Evolutionary conservation across 768 basidiomycete genomes (phyloP).

Genomic region (Phlebiopsis flavidoalba): DNA sequence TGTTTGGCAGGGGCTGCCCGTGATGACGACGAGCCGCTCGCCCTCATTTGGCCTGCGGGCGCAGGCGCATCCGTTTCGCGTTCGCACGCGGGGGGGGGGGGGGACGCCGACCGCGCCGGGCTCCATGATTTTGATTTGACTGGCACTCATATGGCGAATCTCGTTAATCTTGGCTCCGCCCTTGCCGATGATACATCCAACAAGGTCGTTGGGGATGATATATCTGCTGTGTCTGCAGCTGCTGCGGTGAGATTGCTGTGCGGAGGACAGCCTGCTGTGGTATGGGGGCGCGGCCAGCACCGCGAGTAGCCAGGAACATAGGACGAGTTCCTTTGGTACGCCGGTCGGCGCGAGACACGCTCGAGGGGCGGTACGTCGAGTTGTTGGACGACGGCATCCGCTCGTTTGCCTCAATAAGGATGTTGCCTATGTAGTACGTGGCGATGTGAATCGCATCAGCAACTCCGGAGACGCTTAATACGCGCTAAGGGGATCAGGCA

Average conservation of each 20-base stretch:
- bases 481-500: slow-evolving; percentile 53
- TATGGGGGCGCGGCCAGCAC: slow-evolving; percentile 30
- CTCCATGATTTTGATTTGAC: slow-evolving; percentile 98
- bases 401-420: slow-evolving; percentile 90
- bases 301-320: slow-evolving; percentile 53
- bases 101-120: slow-evolving; percentile 78
- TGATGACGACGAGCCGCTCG: slow-evolving; percentile 93
- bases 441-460: slow-evolving; percentile 99
- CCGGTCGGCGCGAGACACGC: slow-evolving; percentile 45
- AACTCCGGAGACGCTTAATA: slow-evolving; percentile 95
- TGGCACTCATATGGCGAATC: slow-evolving; percentile 91
- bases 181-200: slow-evolving; percentile 97
- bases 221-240: slow-evolving; percentile 94
- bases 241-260: slow-evolving; percentile 62
- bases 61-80: too few species aligned
- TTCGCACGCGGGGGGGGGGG: slow-evolving; percentile 42
- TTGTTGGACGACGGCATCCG: slow-evolving; percentile 65
- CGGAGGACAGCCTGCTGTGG: slow-evolving; percentile 17
- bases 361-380: slow-evolving; percentile 58
- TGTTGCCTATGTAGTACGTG: slow-evolving; percentile 98
- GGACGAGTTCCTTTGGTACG: slow-evolving; percentile 47
- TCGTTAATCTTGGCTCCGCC: slow-evolving; percentile 99
- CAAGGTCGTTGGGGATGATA: slow-evolving; percentile 97
- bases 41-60: slow-evolving; percentile 56
- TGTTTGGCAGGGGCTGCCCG: slow-evolving; percentile 82